These are phyloP conservation scores for Meira miltonrushii DNA, from an alignment of 1,284 basidiomycete species.

Conservation along the genomic window DNA sequence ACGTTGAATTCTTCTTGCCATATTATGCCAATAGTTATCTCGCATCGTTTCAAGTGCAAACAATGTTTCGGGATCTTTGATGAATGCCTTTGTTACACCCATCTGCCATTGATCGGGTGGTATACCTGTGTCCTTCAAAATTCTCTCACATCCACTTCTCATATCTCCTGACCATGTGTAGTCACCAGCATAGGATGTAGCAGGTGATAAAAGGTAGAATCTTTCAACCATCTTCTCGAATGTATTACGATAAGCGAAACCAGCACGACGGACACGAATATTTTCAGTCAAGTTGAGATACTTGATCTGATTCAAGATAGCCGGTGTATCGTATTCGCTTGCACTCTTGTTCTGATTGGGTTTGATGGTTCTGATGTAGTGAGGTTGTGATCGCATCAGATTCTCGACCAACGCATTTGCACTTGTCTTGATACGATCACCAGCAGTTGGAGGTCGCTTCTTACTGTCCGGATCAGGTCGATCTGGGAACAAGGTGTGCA, in stretches of 20 bases:
- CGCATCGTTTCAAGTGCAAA: conserved; percentile 98
- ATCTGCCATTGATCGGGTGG: conserved; percentile 98
- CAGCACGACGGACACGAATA: conserved; percentile 90
- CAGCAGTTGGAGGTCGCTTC: conserved; percentile 94
- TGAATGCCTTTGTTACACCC: conserved; percentile 97
- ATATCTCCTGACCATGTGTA: conserved; percentile 93
- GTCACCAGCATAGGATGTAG: conserved; percentile 95
- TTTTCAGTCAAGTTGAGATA: conserved; percentile 93
- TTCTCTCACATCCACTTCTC: conserved; percentile 84
- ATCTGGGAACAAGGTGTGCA: conserved; percentile 87
- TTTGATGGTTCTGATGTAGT: conserved; percentile 99
- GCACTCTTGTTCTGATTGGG: conserved; percentile 93
- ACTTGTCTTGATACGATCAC: conserved; percentile 89
- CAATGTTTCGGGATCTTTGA: conserved; percentile 98
- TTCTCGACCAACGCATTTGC: conserved; percentile 93
- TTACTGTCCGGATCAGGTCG: conserved; percentile 93
- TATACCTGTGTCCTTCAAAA: conserved; percentile 90
- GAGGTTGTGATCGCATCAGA: conserved; percentile 90
- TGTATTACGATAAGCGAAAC: conserved; percentile 94
- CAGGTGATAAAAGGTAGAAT: conserved; percentile 90
- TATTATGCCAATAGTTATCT: conserved; percentile 99
- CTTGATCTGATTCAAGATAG: conserved; percentile 96
- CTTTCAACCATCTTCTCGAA: conserved; percentile 92
- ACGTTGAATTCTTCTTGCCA: conserved; percentile 93
- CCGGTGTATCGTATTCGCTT: conserved; percentile 87